These are phyloP conservation scores for Mariannaea elegans DNA, from an alignment of 2,329 filamentous ascomycete species.

Conservation along the genomic window DNA sequence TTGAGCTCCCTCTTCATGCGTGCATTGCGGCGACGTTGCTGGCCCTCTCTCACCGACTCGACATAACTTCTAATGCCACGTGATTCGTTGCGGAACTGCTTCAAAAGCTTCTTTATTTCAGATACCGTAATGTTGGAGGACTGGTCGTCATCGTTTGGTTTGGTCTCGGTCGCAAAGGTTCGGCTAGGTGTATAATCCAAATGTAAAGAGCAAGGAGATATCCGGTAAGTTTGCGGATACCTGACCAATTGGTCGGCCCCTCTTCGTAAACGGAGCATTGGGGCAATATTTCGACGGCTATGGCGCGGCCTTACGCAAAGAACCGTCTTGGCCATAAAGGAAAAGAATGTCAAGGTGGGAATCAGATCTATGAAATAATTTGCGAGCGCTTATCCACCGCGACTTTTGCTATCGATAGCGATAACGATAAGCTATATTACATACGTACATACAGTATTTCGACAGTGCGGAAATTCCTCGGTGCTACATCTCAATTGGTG, in stretches of 20 bases:
- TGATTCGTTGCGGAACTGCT: not conserved
- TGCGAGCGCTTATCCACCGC: slow-evolving; percentile 15
- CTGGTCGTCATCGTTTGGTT: not conserved
- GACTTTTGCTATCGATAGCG: slow-evolving; percentile 23
- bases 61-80: too few species aligned
- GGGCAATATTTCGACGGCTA: slow-evolving; percentile 7
- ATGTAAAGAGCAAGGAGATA: slow-evolving; percentile 1
- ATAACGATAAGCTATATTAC: too few species aligned
- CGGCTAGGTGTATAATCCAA: not conserved
- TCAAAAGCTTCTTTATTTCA: not conserved
- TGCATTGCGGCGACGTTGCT: not conserved
- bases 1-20: not conserved
- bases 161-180: slow-evolving; percentile 6
- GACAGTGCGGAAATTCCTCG: not conserved
- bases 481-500: slow-evolving; percentile 17
- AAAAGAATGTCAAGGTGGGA: slow-evolving; percentile 5
- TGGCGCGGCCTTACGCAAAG: slow-evolving; percentile 3
- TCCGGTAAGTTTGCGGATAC: slow-evolving; percentile 15
- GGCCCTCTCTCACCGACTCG: too few species aligned
- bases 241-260: slow-evolving; percentile 28
- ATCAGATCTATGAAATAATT: slow-evolving; percentile 28
- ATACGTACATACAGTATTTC: too few species aligned
- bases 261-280: slow-evolving; percentile 44
- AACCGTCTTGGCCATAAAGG: not conserved
- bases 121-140: not conserved